These are phyloP conservation scores for Rhododendron simsii DNA, from an alignment of 148 eudicot species.

Conservation along the genomic window DNA sequence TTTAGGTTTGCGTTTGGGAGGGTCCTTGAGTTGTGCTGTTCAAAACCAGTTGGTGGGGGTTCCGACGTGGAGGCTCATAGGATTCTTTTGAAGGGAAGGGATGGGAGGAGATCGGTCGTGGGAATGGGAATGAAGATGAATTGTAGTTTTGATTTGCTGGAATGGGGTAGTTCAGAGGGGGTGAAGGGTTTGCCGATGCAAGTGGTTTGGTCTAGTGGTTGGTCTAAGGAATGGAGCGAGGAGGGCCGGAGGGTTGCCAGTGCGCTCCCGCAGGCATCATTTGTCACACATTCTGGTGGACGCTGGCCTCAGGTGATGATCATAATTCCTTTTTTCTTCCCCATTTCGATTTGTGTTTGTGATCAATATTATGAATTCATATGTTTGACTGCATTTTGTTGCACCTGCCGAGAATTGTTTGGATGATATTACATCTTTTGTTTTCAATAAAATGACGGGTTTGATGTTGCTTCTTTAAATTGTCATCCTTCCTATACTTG, in stretches of 20 bases:
- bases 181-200: conserved; percentile 69
- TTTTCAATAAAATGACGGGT: background rate
- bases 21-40: conserved; percentile 58
- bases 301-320: conserved; percentile 85
- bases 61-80: conserved; percentile 65
- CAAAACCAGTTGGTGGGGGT: conserved; percentile 24
- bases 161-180: conserved; percentile 65
- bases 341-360: background rate
- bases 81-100: conserved; percentile 61
- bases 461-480: background rate
- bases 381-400: conserved; percentile 4
- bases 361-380: background rate
- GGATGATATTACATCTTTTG: background rate
- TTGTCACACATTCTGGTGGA: conserved; percentile 78
- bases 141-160: conserved; percentile 64
- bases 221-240: conserved; percentile 66
- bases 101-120: conserved; percentile 55
- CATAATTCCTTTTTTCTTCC: background rate
- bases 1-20: conserved; percentile 50
- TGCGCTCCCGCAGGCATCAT: conserved; percentile 55
- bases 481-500: background rate
- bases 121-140: conserved; percentile 73
- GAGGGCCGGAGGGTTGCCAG: conserved; percentile 56
- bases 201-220: conserved; percentile 72
- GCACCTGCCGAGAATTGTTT: background rate